phyloP scores from a whole-genome alignment of 2,329 filamentous ascomycete genomes.

The Phialophora tarda region DNA sequence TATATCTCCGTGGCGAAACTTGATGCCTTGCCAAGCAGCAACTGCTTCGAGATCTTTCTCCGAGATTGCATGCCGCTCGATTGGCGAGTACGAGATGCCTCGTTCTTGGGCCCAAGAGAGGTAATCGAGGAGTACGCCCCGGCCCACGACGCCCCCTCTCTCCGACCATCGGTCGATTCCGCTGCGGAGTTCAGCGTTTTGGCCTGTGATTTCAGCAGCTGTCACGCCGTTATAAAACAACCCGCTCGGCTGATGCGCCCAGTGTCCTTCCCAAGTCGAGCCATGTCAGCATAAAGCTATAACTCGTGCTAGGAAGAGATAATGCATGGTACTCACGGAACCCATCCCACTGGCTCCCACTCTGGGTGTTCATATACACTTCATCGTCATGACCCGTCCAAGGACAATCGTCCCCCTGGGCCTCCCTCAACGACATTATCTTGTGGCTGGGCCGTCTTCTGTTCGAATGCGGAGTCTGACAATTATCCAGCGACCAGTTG shows the following conservation, averaged over 20 bases:
- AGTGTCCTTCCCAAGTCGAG: constrained; percentile 45
- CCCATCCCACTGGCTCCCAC: constrained; percentile 57
- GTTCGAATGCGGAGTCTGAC: constrained; percentile 58
- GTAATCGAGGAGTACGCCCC: constrained; percentile 53
- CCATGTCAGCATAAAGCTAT: background rate
- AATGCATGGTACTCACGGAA: constrained; percentile 42
- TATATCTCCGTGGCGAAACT: constrained; percentile 66
- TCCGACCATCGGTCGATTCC: constrained; percentile 45
- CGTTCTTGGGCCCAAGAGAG: constrained; percentile 56
- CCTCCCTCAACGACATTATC: constrained; percentile 52
- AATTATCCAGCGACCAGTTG: constrained; percentile 60
- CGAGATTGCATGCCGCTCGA: constrained; percentile 60
- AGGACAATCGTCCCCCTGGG: constrained; percentile 4
- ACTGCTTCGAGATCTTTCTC: constrained; percentile 66
- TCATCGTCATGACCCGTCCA: constrained; percentile 52
- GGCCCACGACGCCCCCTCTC: constrained; percentile 49
- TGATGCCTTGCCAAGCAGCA: constrained; percentile 58
- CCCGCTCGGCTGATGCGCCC: constrained; percentile 46
- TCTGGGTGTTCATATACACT: constrained; percentile 56
- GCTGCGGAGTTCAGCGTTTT: constrained; percentile 15
- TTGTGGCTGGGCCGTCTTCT: constrained; percentile 58
- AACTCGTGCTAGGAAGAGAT: background rate
- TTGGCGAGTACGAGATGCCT: constrained; percentile 58
- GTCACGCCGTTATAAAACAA: constrained; percentile 32
- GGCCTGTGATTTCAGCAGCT: constrained; percentile 24